Percentiles rank a stretch among this genome's conserved stretches.
Evolutionary conservation across 2,329 filamentous ascomycete species (phyloP).

Genomic region (Sclerotinia subarctica): DNA sequence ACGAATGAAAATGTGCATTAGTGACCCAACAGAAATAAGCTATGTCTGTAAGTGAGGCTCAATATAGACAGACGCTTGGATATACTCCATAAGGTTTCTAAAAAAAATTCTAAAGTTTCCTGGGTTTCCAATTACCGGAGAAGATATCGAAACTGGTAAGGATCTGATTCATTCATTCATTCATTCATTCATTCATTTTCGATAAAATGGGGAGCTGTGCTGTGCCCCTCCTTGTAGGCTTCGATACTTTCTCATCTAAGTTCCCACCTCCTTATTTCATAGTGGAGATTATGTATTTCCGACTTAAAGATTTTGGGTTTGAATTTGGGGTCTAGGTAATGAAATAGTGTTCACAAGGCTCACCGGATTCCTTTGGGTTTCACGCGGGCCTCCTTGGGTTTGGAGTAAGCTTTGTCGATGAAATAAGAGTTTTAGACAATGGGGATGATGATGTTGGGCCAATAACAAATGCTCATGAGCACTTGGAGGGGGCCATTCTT

Average conservation of each 20-base stretch:
- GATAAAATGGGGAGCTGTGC: neutral
- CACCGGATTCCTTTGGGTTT: neutral
- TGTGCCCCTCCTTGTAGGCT: neutral
- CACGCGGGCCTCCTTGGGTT: conserved; percentile 13
- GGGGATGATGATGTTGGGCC: neutral
- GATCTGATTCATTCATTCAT: neutral
- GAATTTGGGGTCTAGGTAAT: neutral
- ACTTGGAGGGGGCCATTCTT: too few relatives aligned
- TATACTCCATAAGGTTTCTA: neutral
- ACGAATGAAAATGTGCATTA: too few relatives aligned
- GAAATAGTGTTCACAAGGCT: neutral
- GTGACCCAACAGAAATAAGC: too few relatives aligned
- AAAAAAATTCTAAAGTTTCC: neutral
- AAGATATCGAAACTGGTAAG: neutral
- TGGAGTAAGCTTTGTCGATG: neutral
- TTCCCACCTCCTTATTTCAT: neutral
- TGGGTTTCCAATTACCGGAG: neutral
- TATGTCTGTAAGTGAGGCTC: too few relatives aligned
- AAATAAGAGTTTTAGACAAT: conserved; percentile 4
- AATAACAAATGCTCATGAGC: conserved; percentile 1
- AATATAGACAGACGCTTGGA: too few relatives aligned
- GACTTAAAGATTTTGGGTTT: neutral
- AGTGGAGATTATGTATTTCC: neutral
- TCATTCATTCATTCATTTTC: neutral
- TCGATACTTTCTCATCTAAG: neutral